Conservation (phyloP, 2,329 filamentous ascomycete genomes). For the Hypoxylon sp. region DNA sequence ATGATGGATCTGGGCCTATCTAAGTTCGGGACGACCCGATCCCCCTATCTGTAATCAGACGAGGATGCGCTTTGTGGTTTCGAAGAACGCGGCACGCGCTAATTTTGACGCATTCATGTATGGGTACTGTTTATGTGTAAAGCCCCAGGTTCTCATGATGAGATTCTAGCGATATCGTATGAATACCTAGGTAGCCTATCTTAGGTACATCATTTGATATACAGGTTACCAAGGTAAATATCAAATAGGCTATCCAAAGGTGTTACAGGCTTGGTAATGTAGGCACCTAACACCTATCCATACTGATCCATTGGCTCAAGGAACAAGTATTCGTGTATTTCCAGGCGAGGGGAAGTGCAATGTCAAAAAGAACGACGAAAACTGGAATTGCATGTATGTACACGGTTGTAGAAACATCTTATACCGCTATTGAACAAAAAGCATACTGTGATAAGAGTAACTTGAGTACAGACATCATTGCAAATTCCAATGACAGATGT, state of each 20-base stretch:
- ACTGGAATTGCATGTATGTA: slow-evolving; percentile 5
- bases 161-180: background rate
- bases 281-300: slow-evolving; percentile 13
- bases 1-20: slow-evolving; percentile 21
- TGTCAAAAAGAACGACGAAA: background rate
- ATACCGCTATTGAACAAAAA: background rate
- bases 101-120: background rate
- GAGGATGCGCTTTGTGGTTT: background rate
- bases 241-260: background rate
- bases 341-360: background rate
- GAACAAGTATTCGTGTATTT: background rate
- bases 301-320: background rate
- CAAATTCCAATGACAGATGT: background rate
- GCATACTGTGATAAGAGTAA: background rate
- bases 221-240: background rate
- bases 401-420: background rate
- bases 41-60: slow-evolving; percentile 5
- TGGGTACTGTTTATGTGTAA: background rate
- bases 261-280: background rate
- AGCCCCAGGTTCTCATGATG: too few relatives aligned
- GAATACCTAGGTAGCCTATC: background rate
- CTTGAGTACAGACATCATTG: slow-evolving; percentile 1
- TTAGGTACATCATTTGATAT: background rate
- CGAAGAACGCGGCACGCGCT: background rate
- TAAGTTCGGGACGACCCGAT: slow-evolving; percentile 31